phyloP scores from a whole-genome alignment of 2,329 filamentous ascomycete species.

The Keithomyces neogunnii region DNA sequence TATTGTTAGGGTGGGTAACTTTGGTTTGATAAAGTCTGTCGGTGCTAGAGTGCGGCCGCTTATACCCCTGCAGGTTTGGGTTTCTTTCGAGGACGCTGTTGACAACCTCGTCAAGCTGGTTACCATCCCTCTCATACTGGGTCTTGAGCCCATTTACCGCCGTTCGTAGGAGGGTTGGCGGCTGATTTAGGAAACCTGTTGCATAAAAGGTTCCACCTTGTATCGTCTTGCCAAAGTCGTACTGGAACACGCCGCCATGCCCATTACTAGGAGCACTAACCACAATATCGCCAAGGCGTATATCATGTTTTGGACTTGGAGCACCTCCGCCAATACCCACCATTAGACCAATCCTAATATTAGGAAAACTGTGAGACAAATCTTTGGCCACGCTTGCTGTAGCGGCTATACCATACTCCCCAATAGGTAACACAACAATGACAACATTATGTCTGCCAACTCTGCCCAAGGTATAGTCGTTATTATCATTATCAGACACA shows the following conservation, averaged over 20 bases:
- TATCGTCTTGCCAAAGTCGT: slow-evolving; percentile 14
- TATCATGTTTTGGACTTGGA: slow-evolving; percentile 16
- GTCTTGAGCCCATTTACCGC: slow-evolving; percentile 2
- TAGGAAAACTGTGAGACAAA: slow-evolving; percentile 21
- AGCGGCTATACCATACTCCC: slow-evolving; percentile 15
- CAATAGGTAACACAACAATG: slow-evolving; percentile 20
- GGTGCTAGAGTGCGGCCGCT: not conserved
- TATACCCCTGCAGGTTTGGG: not conserved
- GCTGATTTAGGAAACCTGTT: slow-evolving; percentile 9
- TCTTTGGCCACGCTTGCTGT: slow-evolving; percentile 18
- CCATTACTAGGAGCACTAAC: slow-evolving; percentile 7
- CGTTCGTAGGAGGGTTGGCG: slow-evolving; percentile 6
- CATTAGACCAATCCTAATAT: slow-evolving; percentile 20
- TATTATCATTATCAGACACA: not conserved
- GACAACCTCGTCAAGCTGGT: slow-evolving; percentile 6
- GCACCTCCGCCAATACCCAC: slow-evolving; percentile 27
- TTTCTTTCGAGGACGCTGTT: not conserved
- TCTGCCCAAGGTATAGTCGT: slow-evolving; percentile 21
- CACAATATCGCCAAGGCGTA: slow-evolving; percentile 11
- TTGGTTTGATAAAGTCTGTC: not conserved
- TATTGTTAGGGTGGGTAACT: not conserved
- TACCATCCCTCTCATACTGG: slow-evolving; percentile 3
- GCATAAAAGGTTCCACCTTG: slow-evolving; percentile 8
- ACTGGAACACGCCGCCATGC: slow-evolving; percentile 13
- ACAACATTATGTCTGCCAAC: slow-evolving; percentile 27